Evolutionary conservation across 164 flowering plant genomes (phyloP).

Genomic region (Magnolia kwangsiensis): DNA sequence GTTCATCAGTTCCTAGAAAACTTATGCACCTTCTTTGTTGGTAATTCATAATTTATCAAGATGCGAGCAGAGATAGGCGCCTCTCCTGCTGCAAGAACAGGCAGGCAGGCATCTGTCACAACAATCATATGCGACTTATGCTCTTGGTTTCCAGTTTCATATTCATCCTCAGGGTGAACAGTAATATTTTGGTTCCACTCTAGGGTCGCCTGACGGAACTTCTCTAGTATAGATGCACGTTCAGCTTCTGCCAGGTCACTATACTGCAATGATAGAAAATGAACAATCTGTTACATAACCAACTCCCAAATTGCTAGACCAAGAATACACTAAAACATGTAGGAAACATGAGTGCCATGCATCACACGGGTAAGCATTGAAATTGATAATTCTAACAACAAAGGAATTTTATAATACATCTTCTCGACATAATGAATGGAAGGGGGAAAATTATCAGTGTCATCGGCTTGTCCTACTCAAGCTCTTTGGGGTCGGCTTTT

Average conservation of each 20-base stretch:
- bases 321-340: not conserved
- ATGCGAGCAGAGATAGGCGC: constrained; percentile 66
- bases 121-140: constrained; percentile 61
- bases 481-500: no score
- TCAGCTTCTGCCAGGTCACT: constrained; percentile 81
- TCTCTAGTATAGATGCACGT: constrained; percentile 44
- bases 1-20: not conserved
- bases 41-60: constrained; percentile 83
- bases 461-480: not conserved
- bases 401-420: not conserved
- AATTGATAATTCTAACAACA: not conserved
- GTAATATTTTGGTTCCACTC: constrained; percentile 47
- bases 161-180: constrained; percentile 30
- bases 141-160: constrained; percentile 38
- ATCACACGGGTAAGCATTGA: not conserved
- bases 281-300: not conserved
- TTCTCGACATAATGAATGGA: not conserved
- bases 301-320: not conserved
- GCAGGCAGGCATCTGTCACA: constrained; percentile 90
- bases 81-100: constrained; percentile 68
- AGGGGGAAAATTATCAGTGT: not conserved
- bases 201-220: constrained; percentile 52
- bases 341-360: not conserved
- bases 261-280: constrained; percentile 44
- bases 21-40: constrained; percentile 68